Percentiles rank a stretch among this genome's conserved stretches.
Evolutionary conservation across 345 rosid genomes (phyloP).

Genomic region (Pistacia atlantica): DNA sequence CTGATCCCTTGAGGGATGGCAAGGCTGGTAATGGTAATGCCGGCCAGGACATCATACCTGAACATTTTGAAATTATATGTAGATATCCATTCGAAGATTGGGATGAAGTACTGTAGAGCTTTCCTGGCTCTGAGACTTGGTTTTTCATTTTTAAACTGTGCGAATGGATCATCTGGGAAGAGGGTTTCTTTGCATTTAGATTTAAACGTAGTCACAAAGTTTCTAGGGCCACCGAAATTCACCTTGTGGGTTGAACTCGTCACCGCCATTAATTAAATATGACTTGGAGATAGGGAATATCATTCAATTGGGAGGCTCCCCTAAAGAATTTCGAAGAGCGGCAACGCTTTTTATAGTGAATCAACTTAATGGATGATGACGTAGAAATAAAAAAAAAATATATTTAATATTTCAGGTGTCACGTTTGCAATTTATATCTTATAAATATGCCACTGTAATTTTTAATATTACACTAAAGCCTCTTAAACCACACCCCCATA

Average conservation of each 20-base stretch:
- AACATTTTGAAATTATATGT: slow-evolving; percentile 48
- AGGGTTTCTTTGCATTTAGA: slow-evolving; percentile 71
- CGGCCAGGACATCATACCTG: slow-evolving; percentile 75
- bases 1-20: slow-evolving; percentile 98
- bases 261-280: slow-evolving; percentile 18
- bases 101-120: slow-evolving; percentile 62
- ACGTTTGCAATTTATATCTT: no score
- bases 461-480: no score
- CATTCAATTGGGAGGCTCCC: no score
- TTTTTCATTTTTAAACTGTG: slow-evolving; percentile 37
- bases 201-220: slow-evolving; percentile 43
- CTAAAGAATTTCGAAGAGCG: no score
- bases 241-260: slow-evolving; percentile 29
- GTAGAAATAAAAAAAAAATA: no score
- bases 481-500: no score
- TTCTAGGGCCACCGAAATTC: slow-evolving; percentile 56
- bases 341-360: no score
- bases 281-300: no score
- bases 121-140: slow-evolving; percentile 28
- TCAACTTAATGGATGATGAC: background rate
- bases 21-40: slow-evolving; percentile 85
- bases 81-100: slow-evolving; percentile 81
- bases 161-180: slow-evolving; percentile 86
- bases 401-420: background rate
- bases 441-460: no score